These are phyloP conservation scores for Flaveria sonorensis DNA, from an alignment of 129 eudicot genomes.

Conservation along the genomic window DNA sequence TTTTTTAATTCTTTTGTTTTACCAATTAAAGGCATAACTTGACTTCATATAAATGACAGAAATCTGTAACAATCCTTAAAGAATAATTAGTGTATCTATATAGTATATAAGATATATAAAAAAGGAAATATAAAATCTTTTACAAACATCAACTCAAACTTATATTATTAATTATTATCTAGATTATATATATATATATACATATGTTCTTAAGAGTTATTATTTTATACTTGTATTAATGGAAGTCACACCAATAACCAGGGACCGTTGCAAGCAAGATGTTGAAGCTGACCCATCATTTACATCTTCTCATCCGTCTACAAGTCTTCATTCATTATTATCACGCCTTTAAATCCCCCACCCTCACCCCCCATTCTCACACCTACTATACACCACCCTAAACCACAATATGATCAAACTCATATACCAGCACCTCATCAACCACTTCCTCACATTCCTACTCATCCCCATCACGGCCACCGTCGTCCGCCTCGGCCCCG, in stretches of 20 bases:
- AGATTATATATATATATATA: too few species aligned
- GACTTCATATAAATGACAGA: too few species aligned
- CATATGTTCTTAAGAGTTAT: background rate
- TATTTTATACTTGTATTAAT: background rate
- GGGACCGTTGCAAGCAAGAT: constrained; percentile 30
- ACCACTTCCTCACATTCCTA: constrained; percentile 39
- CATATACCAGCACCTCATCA: constrained; percentile 47
- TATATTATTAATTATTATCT: too few species aligned
- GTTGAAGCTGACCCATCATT: constrained; percentile 38
- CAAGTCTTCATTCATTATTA: constrained; percentile 38
- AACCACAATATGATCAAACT: constrained; percentile 34
- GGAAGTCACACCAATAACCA: constrained; percentile 24
- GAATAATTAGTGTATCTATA: too few species aligned
- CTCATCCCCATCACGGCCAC: constrained; percentile 42
- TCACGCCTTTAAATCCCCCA: constrained; percentile 37
- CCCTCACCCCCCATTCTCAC: constrained; percentile 26
- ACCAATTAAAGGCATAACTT: too few species aligned
- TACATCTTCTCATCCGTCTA: constrained; percentile 51
- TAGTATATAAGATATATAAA: too few species aligned
- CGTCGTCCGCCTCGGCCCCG: constrained; percentile 28
- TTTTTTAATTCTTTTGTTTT: too few species aligned
- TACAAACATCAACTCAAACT: too few species aligned
- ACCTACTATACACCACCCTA: background rate
- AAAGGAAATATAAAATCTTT: too few species aligned
- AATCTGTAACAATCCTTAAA: too few species aligned